Conservation (phyloP, 2,329 filamentous ascomycete species). For the Fusarium irregulare region DNA sequence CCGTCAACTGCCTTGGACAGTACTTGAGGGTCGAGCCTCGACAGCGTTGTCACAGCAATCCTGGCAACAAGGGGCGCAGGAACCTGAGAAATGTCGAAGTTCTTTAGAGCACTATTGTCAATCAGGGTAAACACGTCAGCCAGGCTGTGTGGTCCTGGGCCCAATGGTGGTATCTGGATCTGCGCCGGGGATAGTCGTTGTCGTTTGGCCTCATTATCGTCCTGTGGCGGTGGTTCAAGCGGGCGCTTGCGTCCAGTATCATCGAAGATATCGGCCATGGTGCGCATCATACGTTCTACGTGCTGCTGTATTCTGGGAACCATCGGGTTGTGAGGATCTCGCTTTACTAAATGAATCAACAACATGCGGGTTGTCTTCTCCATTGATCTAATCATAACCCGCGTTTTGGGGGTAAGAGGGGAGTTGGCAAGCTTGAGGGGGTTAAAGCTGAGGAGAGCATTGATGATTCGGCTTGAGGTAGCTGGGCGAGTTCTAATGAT, state of each 20-base stretch:
- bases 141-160: conserved; percentile 79
- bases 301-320: conserved; percentile 85
- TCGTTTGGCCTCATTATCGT: conserved; percentile 84
- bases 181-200: conserved; percentile 68
- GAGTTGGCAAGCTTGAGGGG: conserved; percentile 83
- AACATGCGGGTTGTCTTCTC: conserved; percentile 91
- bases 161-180: conserved; percentile 74
- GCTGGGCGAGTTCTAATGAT: conserved; percentile 84
- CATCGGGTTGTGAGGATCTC: conserved; percentile 83
- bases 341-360: conserved; percentile 85
- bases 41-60: conserved; percentile 83
- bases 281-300: conserved; percentile 83
- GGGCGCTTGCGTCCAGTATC: conserved; percentile 82
- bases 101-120: conserved; percentile 74
- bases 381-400: conserved; percentile 90
- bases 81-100: conserved; percentile 85
- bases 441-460: conserved; percentile 89
- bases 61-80: conserved; percentile 80
- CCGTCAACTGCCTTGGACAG: conserved; percentile 79
- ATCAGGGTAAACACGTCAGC: conserved; percentile 90
- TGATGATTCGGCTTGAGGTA: conserved; percentile 86
- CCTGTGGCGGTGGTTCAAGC: conserved; percentile 74
- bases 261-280: conserved; percentile 81
- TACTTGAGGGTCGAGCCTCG: conserved; percentile 74
- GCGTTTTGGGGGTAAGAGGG: conserved; percentile 80